A percentile compares a stretch with the other conserved stretches of the same genome.
Conservation (phyloP, 345 rosid genomes). For the Excoecaria cochinchinensis region DNA sequence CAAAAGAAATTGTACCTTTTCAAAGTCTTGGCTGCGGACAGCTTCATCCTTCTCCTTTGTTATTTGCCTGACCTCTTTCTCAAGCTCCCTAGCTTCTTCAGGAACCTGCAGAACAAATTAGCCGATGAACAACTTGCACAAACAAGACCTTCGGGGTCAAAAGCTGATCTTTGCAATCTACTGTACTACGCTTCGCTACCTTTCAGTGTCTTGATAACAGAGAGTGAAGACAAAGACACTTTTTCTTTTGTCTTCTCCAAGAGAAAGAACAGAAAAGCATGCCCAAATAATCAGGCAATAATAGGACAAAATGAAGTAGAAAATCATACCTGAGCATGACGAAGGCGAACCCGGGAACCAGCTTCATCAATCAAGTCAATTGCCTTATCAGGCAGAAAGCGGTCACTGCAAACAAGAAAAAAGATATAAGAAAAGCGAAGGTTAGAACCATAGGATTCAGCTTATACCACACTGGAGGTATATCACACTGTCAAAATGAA, state of each 20-base stretch:
- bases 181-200: too few relatives aligned
- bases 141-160: too few relatives aligned
- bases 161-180: too few relatives aligned
- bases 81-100: conserved; percentile 97
- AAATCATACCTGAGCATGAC: conserved; percentile 75
- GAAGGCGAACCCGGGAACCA: conserved; percentile 97
- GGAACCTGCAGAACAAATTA: conserved; percentile 57
- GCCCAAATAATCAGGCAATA: background rate
- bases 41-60: conserved; percentile 96
- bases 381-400: conserved; percentile 97
- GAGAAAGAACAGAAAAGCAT: too few relatives aligned
- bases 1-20: conserved; percentile 55
- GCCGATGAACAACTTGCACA: background rate
- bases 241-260: too few relatives aligned
- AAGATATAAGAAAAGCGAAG: background rate
- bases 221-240: too few relatives aligned
- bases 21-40: conserved; percentile 90
- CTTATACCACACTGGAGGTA: background rate
- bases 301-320: conserved; percentile 6
- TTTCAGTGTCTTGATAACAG: too few relatives aligned
- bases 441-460: background rate
- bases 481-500: background rate
- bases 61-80: conserved; percentile 88
- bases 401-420: conserved; percentile 55
- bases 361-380: conserved; percentile 99